Evolutionary conservation across 306 rosid species (phyloP), one percentile per base, ranked within the genome.

Genomic region (Citrullus colocynthis): DNA sequence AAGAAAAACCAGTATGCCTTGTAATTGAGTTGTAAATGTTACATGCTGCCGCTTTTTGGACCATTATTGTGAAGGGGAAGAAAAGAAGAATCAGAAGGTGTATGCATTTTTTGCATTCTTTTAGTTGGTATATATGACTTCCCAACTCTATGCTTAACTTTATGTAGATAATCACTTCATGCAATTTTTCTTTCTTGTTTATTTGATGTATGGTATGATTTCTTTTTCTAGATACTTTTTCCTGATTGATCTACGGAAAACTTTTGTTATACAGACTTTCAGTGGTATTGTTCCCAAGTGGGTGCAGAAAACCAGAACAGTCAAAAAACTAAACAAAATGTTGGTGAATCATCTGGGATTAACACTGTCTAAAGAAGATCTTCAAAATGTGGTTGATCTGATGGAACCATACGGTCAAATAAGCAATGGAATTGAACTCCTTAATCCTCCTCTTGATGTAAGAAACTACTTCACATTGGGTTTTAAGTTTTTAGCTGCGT

Each of bases 321-420:
- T 41, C 49, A 84, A 83, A 72, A 88, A 74, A 81, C 82, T 92
- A 41, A 87, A 87, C 86, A 84, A 85, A 86, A 57, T 81, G 70
- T 81, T 88, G 85, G 98, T 94, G 86, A 88, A 86, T 87, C 97
- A 92, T 89, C 90, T 94, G 76, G 98, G 98, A 66, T 82, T 94
- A 56, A 79, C 88, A 79, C 84, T 94, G 84, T 83, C 96, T 73
- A 88, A 88, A 81, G 92, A 89, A 75, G 98, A 92, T 87, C 80
- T 94, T 81, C 89, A 89, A 83, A 87, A 78, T 75, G 96, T 89
- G 88, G 98, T 90, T 81, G 96, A 92, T 73, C 84, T 92, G 79
- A 94, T 94, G 98, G 98, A 94, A 77, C 98, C 98, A 58, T 94
- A 94, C 84, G 98, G 98, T 66, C 98, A 94, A 89, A 90, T 94